Conservation (phyloP, 371 early-diverging fungal species). For the Haplosporangium sp. region DNA sequence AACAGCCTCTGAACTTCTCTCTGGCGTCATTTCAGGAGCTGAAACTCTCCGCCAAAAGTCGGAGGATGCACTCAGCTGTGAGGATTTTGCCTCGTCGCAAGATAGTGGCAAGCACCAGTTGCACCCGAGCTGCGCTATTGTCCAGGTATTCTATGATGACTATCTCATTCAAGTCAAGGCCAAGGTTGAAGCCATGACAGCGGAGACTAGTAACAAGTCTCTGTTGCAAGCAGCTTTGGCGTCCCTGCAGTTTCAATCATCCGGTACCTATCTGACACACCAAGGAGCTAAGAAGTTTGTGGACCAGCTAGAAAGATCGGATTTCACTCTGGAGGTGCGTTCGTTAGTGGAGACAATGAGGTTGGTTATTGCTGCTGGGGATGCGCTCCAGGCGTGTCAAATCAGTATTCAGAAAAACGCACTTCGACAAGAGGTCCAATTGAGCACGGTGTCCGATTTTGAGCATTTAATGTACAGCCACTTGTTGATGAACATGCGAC, state of each 20-base stretch:
- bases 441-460: slow-evolving; percentile 4
- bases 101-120: neutral
- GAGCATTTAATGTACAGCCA: slow-evolving; percentile 27
- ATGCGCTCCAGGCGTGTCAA: slow-evolving; percentile 35
- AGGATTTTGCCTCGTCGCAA: neutral
- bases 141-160: slow-evolving; percentile 17
- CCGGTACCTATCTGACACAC: slow-evolving; percentile 21
- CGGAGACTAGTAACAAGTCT: neutral
- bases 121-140: slow-evolving; percentile 13
- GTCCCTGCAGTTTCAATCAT: slow-evolving; percentile 23
- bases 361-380: slow-evolving; percentile 19
- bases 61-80: slow-evolving; percentile 9
- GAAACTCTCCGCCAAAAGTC: neutral
- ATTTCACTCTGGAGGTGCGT: neutral
- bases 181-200: slow-evolving; percentile 2
- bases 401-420: slow-evolving; percentile 8
- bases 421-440: neutral
- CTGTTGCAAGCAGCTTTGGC: slow-evolving; percentile 1
- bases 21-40: slow-evolving; percentile 2
- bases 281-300: slow-evolving; percentile 16
- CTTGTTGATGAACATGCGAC: slow-evolving; percentile 8
- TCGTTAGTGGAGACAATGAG: slow-evolving; percentile 6
- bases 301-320: slow-evolving; percentile 3
- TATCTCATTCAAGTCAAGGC: slow-evolving; percentile 12
- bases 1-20: neutral